Evolutionary conservation across 768 basidiomycete species (phyloP), one percentile per base, ranked within the genome.

Genomic region (Chalciporus sphaerocephalus): DNA sequence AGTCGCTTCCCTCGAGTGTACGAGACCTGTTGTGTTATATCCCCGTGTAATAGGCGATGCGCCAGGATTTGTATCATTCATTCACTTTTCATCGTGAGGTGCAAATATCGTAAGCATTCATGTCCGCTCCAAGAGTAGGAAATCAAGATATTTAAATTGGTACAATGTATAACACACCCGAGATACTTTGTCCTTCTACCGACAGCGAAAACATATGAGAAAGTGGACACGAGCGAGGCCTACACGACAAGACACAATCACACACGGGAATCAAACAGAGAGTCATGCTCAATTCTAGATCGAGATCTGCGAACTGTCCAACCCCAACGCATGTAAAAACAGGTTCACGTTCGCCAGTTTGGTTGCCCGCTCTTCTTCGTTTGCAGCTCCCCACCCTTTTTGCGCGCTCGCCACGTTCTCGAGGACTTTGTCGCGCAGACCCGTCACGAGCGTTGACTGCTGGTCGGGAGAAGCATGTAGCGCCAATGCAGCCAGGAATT

Each of bases 291-390:
- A 21, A 28, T 9, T 38, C 53, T 59, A 74, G 53, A 74, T 56
- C 66, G 79, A 72, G 55, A 88, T 87, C 68, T 86, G 85, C 60
- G 85, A 87, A 54, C 76, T 78, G 57, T 81, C 80, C 55, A 83
- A 64, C 40, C 86, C 85, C 44, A 92, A 71, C 34, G 89, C 88
- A 61, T 88, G 84, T 62, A 92, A 69, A 65, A 92, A 90, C 49
- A 95, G 73, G 70, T 99, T 93, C 57, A 97, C 92, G 67, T 98
- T 98, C 42, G 83, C 82, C 54, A 96, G 71, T 69, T 89, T 92
- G 55, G 83, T 79, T 46, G 76, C 72, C 51, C 83, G 75, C 50
- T 87, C 84, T 44, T 86, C 84, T 65, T 90, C 85, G 53, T 83
- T 78, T 39, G 73, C 65, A 38, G 78, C 74, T 0, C 60, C 60